Base-by-base conservation (phyloP, 345 rosid genomes). In the Gossypium mustelinum region DNA sequence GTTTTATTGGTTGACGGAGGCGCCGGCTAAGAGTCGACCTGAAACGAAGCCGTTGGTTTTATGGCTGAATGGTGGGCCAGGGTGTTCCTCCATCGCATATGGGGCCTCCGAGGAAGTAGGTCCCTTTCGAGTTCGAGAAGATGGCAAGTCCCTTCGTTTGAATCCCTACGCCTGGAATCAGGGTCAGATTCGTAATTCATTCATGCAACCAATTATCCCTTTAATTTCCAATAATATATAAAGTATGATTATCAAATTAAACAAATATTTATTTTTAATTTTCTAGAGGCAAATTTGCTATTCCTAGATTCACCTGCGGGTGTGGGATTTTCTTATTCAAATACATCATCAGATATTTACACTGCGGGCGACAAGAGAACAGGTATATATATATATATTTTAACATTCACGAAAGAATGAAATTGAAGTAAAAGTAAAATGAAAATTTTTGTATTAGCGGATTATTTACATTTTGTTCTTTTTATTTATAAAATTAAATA, bases 31-130 rank as follows among this genome's bases (percentile, higher is more conserved):
- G 7, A 68, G 66, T 18, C 75, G 44, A 2, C 86, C 88, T 7
- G n/a, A 14, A 0, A 76, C 80, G 0, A 88, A 73, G 79, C 97
- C 97, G 0, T 60, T 92, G 45, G 87, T 92, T 11, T 58, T 92
- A 17, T 90, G 98, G 97, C 94, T 94, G 74, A 92, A 90, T 71
- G 97, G 97, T 41, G 98, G 97, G 66, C 98, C 97, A 0, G 97
- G 98, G 8, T 94, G 98, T 76, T 94, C 98, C 0, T 94, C 98
- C 0, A 79, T 92, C 18, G 98, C 91, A 3, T 92, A 87, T 0
- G 97, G 98, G 27, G 97, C 95, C 34, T 89, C 92, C 0, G 97
- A 94, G 77, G 98, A 94, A 78, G 84, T 94, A 2, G 98, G 98
- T n/a, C 97, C 98, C 0, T 94, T 94, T 79, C 83, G 94, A 11